A percentile compares a stretch with the other conserved stretches of the same genome.
These are phyloP conservation scores for Calonectria leucothoes DNA, from an alignment of 2,329 filamentous ascomycete species.

Conservation along the genomic window DNA sequence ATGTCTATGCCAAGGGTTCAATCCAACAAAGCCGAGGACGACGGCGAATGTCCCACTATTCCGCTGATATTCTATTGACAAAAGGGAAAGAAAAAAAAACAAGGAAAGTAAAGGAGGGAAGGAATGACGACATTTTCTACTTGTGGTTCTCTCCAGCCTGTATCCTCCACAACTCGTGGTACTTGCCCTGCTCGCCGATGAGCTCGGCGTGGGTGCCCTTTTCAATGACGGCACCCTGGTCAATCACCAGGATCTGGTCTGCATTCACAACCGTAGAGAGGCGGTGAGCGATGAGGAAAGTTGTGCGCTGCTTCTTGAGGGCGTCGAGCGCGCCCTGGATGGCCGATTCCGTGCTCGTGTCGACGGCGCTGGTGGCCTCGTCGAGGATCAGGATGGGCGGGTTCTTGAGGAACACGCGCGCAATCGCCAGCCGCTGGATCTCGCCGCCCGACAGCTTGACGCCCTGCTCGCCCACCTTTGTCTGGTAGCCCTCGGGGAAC, in stretches of 20 bases:
- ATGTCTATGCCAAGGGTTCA: background rate
- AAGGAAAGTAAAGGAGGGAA: background rate
- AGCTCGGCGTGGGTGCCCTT: conserved; percentile 62
- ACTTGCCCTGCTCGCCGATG: conserved; percentile 59
- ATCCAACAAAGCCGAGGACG: no score
- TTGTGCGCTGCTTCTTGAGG: conserved; percentile 61
- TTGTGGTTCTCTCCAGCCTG: conserved; percentile 43
- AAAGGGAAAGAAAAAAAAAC: background rate
- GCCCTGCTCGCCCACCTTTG: conserved; percentile 60
- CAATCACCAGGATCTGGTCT: conserved; percentile 65
- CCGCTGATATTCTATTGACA: background rate
- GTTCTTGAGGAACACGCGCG: conserved; percentile 49
- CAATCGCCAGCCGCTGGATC: conserved; percentile 61
- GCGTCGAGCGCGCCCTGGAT: conserved; percentile 59
- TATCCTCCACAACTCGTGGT: conserved; percentile 63
- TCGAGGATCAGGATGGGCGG: conserved; percentile 53
- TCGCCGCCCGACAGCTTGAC: conserved; percentile 63
- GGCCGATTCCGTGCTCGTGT: conserved; percentile 55
- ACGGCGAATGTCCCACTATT: no score
- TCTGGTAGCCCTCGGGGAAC: conserved; percentile 65
- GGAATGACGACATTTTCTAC: background rate
- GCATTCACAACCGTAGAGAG: conserved; percentile 56
- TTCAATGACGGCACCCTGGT: conserved; percentile 63
- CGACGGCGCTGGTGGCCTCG: conserved; percentile 63
- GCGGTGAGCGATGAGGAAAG: conserved; percentile 62